These are phyloP conservation scores for Dittrichia graveolens DNA, from an alignment of 129 eudicot genomes.

Conservation along the genomic window DNA sequence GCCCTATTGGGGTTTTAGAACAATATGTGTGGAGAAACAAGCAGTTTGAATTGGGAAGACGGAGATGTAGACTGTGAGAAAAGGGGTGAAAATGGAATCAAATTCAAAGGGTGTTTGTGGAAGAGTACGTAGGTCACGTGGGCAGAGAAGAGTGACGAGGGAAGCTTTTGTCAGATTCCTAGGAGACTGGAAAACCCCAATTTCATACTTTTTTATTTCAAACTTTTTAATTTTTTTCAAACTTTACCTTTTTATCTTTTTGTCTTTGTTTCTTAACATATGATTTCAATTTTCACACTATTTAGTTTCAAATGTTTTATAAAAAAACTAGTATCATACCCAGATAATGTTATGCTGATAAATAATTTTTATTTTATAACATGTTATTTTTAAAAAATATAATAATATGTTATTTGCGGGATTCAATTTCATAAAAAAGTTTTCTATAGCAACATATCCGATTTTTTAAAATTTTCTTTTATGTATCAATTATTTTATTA, in stretches of 20 bases:
- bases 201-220: not conserved
- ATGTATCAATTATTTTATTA: too few species aligned
- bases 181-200: slow-evolving; percentile 36
- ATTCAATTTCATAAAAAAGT: too few species aligned
- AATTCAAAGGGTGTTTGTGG: not conserved
- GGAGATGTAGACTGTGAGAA: not conserved
- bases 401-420: too few species aligned
- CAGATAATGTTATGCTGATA: too few species aligned
- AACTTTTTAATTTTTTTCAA: not conserved
- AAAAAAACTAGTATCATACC: too few species aligned
- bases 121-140: slow-evolving; percentile 38
- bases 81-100: not conserved
- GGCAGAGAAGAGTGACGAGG: slow-evolving; percentile 15
- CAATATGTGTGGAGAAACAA: not conserved
- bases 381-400: too few species aligned
- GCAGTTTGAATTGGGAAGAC: not conserved
- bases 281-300: not conserved
- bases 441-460: too few species aligned
- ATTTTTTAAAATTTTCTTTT: too few species aligned
- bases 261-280: slow-evolving; percentile 3
- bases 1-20: slow-evolving; percentile 12
- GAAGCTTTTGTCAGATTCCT: slow-evolving; percentile 47
- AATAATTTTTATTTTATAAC: too few species aligned
- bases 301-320: too few species aligned
- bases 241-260: not conserved